A percentile compares a stretch with the other conserved stretches of the same genome.
These are phyloP conservation scores for Hypericum androsaemum DNA, from an alignment of 345 rosid species.

Conservation along the genomic window DNA sequence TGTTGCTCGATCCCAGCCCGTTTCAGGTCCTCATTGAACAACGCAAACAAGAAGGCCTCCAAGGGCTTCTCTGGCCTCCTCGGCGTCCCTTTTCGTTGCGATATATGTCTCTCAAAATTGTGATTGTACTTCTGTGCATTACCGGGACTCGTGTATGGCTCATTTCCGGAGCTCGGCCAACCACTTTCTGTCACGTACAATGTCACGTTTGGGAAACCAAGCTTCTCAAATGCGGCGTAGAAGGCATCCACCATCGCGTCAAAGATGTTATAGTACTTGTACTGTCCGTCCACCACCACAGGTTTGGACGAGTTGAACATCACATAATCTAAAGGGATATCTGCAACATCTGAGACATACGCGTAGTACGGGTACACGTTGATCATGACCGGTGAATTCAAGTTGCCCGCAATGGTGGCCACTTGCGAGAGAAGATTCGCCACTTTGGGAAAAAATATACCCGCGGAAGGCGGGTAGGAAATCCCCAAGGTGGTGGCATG, in stretches of 20 bases:
- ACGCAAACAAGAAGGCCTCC: too few relatives aligned
- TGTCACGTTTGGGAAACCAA: not conserved
- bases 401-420: slow-evolving; percentile 2
- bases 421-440: slow-evolving; percentile 9
- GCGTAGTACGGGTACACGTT: slow-evolving; percentile 37
- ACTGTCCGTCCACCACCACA: slow-evolving; percentile 16
- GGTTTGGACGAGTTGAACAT: slow-evolving; percentile 10
- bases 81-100: too few relatives aligned
- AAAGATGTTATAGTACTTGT: slow-evolving; percentile 23
- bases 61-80: too few relatives aligned
- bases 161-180: slow-evolving; percentile 18
- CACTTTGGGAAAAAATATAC: slow-evolving; percentile 10
- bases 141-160: too few relatives aligned
- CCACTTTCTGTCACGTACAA: slow-evolving; percentile 11
- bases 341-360: slow-evolving; percentile 16
- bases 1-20: too few relatives aligned
- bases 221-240: slow-evolving; percentile 15
- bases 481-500: slow-evolving; percentile 8
- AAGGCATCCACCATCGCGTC: slow-evolving; percentile 29
- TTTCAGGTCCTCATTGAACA: too few relatives aligned
- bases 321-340: slow-evolving; percentile 24
- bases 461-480: slow-evolving; percentile 36
- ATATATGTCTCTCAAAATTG: too few relatives aligned
- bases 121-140: too few relatives aligned
- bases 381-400: slow-evolving; percentile 1